phyloP scores from a whole-genome alignment of 2,329 filamentous ascomycete species.

The Penicillium sp. region DNA sequence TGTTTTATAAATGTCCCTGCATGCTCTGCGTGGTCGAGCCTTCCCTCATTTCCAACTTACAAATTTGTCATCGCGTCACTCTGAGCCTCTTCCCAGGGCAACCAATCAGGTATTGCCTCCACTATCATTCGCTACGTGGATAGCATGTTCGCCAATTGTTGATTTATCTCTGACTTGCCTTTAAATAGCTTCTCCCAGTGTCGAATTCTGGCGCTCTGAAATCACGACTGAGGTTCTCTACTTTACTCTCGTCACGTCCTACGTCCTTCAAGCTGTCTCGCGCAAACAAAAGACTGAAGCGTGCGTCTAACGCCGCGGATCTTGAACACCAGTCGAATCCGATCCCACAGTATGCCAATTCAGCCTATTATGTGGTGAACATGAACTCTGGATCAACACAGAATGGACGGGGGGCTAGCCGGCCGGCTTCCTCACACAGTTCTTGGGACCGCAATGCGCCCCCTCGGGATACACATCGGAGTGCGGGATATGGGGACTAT shows the following conservation, averaged over 20 bases:
- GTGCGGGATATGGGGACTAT: not conserved
- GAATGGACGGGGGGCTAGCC: not conserved
- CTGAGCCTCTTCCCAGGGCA: not conserved
- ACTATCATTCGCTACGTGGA: not conserved
- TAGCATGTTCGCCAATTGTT: not conserved
- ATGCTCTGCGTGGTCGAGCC: not conserved
- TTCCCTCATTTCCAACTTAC: not conserved
- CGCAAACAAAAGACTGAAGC: constrained; percentile 16
- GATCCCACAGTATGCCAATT: constrained; percentile 3
- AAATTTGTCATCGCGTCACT: not conserved
- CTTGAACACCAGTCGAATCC: not conserved
- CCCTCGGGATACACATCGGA: not conserved
- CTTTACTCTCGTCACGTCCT: not conserved
- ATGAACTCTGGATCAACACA: not conserved
- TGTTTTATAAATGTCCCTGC: constrained; percentile 2
- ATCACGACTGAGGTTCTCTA: not conserved
- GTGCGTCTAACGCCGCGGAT: constrained; percentile 9
- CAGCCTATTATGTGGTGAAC: constrained; percentile 6
- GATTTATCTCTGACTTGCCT: not conserved
- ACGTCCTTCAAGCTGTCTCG: constrained; percentile 16
- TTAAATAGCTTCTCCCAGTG: not conserved
- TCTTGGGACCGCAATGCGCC: not conserved
- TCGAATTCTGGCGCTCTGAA: not conserved
- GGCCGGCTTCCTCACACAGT: not conserved
- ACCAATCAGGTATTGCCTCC: constrained; percentile 5